Percentiles rank a stretch among this genome's conserved stretches.
These are phyloP conservation scores for Phalaenopsis aphrodite DNA, from an alignment of 106 monocot species.

Conservation along the genomic window DNA sequence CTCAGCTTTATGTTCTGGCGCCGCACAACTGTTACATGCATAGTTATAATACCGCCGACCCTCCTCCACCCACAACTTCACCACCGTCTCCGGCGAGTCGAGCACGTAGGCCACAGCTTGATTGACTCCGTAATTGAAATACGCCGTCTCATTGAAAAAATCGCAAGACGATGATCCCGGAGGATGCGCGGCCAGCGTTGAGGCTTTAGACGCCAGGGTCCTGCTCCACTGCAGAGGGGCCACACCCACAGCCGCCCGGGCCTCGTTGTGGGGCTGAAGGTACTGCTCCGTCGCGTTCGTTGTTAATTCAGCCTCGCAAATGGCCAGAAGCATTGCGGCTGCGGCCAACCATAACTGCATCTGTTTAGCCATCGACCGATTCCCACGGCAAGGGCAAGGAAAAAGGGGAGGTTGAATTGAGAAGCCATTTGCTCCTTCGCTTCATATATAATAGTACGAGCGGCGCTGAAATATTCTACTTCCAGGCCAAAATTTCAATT, in stretches of 20 bases:
- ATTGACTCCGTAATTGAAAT: constrained; percentile 17
- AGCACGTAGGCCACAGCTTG: constrained; percentile 10
- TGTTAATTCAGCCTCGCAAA: not conserved
- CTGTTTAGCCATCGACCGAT: not conserved
- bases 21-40: not conserved
- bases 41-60: constrained; percentile 7
- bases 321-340: not conserved
- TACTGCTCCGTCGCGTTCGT: constrained; percentile 2
- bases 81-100: constrained; percentile 10
- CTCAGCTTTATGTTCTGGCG: constrained; percentile 4
- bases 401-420: too few species aligned
- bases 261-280: constrained; percentile 30
- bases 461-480: too few species aligned
- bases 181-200: constrained; percentile 8
- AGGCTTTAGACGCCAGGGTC: constrained; percentile 13
- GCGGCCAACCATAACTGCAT: not conserved
- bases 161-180: not conserved
- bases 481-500: too few species aligned
- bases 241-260: constrained; percentile 21
- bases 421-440: too few species aligned
- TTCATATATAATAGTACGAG: too few species aligned
- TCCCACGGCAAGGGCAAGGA: too few species aligned
- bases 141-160: not conserved
- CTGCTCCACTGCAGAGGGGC: constrained; percentile 27
- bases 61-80: constrained; percentile 17